These are phyloP conservation scores for Claviceps quebecensis DNA, from an alignment of 2,329 filamentous ascomycete genomes.

Conservation along the genomic window DNA sequence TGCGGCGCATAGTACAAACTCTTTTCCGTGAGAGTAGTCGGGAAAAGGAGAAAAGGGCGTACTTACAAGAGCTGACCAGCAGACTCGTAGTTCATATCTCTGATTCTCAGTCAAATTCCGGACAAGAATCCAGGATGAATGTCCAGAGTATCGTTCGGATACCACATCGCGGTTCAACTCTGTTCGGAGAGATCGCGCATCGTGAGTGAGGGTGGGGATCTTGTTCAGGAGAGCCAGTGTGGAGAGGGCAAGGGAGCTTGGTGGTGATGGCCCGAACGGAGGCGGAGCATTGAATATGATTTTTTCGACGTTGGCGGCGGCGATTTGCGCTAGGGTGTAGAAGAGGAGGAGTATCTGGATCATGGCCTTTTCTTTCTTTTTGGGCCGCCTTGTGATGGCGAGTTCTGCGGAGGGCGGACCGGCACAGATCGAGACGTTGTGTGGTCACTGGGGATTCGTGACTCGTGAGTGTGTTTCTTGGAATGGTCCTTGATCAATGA, in stretches of 20 bases:
- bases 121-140: conserved; percentile 67
- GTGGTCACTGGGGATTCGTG: background rate
- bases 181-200: conserved; percentile 42
- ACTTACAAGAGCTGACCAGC: conserved; percentile 84
- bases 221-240: conserved; percentile 37
- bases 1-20: too few relatives aligned
- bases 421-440: background rate
- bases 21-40: background rate
- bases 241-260: conserved; percentile 18
- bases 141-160: conserved; percentile 30
- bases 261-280: conserved; percentile 31
- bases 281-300: conserved; percentile 68
- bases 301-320: conserved; percentile 73
- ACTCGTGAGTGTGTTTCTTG: background rate
- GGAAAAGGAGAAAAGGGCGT: background rate
- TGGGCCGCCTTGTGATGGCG: background rate
- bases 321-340: conserved; percentile 6
- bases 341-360: background rate
- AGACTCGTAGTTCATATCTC: conserved; percentile 82
- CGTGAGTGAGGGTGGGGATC: conserved; percentile 50
- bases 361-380: background rate
- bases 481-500: background rate
- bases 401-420: background rate
- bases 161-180: conserved; percentile 51
- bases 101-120: conserved; percentile 53